Base-by-base conservation (phyloP, 2,329 filamentous ascomycete species). In the Aspergillus neoniger region DNA sequence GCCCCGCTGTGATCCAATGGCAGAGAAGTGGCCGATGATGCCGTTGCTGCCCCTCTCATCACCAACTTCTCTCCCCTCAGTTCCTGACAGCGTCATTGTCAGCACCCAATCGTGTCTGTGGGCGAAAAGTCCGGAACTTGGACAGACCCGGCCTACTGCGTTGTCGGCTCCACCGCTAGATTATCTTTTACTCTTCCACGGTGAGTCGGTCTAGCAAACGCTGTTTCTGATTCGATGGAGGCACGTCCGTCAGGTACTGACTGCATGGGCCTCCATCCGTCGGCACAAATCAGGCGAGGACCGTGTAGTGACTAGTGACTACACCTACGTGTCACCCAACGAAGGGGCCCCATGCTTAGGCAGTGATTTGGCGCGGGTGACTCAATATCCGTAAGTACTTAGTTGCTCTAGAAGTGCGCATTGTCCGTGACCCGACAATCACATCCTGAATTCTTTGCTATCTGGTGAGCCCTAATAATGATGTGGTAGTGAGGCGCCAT, bases 81-180 rank as follows among this genome's bases (percentile, higher is more conserved):
- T 55, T 55, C 53, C 53, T 55, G 53, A 43, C 39, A 55, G 53
- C 53, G 53, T 55, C 53, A 47, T 55, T 39, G 19, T 47, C 53
- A 32, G 28, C 39, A 32, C 15, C 8, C 53, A 23, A 28, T 21
- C 41, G 51, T 53, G 32, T 39, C 32, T 15, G 17, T 53, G 36
- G 15, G 19, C 21, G 23, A 55, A 36, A 23, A 23, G 43, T 23
- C 25, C 53, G 53, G 39, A 44, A 32, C 41, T 10, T 43, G 43
- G 43, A 23, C n/a, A 36, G 30, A 21, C 36, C 25, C 30, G 30
- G 39, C 39, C 53, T 30, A 44, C 9, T 8, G 39, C 8, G 43
- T 28, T 44, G 25, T 32, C 28, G 53, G 39, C 17, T 55, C 53
- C 53, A 55, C 25, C 53, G 25, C 36, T 41, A 15, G 47, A 50